Conservation (phyloP, 345 rosid species). For the Eucalyptus regnans region DNA sequence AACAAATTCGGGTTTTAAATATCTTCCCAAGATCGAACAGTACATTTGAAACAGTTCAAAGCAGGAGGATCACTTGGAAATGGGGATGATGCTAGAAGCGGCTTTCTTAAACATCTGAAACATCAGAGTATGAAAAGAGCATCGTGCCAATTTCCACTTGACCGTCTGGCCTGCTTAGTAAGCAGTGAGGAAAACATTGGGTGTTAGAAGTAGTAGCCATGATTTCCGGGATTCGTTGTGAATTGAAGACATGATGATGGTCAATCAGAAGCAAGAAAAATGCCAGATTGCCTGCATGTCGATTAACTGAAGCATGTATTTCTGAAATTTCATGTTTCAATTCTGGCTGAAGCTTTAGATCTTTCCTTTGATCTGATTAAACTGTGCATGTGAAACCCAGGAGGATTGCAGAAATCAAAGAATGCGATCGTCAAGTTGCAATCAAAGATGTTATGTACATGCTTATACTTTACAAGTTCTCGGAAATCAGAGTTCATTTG, state of each 20-base stretch:
- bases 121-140: neutral
- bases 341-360: neutral
- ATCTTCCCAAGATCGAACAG: neutral
- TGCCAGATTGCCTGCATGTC: neutral
- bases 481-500: constrained; percentile 72
- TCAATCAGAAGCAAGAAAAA: neutral
- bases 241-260: neutral
- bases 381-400: constrained; percentile 20
- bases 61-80: neutral
- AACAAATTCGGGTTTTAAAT: neutral
- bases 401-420: constrained; percentile 75
- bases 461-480: constrained; percentile 69
- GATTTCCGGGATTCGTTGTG: neutral
- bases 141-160: neutral
- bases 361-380: neutral
- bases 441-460: constrained; percentile 87
- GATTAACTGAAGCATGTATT: neutral
- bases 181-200: neutral
- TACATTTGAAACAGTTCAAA: neutral
- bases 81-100: neutral
- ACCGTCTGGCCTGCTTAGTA: neutral
- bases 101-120: neutral
- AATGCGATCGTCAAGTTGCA: constrained; percentile 48
- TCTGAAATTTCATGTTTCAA: neutral
- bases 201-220: neutral